Evolutionary conservation across 306 rosid genomes (phyloP).

Genomic region (Cicer cuneatum): DNA sequence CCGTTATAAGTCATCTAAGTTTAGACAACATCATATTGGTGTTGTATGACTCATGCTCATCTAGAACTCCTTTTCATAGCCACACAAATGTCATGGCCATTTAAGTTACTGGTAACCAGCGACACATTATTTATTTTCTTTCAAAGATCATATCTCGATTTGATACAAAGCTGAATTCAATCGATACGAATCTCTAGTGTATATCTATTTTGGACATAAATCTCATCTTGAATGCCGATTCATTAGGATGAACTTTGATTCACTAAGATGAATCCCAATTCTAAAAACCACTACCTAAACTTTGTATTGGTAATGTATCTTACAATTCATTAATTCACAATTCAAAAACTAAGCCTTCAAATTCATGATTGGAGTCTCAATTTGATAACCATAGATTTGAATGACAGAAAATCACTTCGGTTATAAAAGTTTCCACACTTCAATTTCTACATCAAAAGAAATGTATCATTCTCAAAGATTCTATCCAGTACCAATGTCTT

Average conservation of each 20-base stretch:
- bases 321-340: no score
- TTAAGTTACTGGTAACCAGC: slow-evolving; percentile 8
- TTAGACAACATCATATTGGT: neutral
- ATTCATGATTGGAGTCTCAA: no score
- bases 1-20: slow-evolving; percentile 18
- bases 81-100: slow-evolving; percentile 6
- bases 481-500: slow-evolving; percentile 7
- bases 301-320: no score
- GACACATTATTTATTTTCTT: slow-evolving; percentile 10
- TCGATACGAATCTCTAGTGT: no score
- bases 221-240: slow-evolving; percentile 5
- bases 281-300: no score
- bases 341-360: no score
- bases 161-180: no score
- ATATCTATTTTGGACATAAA: neutral
- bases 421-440: slow-evolving; percentile 10
- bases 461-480: neutral
- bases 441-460: slow-evolving; percentile 14
- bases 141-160: neutral
- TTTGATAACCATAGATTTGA: neutral
- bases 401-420: slow-evolving; percentile 17
- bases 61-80: slow-evolving; percentile 23
- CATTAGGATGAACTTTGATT: no score
- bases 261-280: no score
- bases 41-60: neutral